Evolutionary conservation across 1,284 basidiomycete genomes (phyloP), one percentile per base, ranked within the genome.

Genomic region (Apiotrichum sp.): DNA sequence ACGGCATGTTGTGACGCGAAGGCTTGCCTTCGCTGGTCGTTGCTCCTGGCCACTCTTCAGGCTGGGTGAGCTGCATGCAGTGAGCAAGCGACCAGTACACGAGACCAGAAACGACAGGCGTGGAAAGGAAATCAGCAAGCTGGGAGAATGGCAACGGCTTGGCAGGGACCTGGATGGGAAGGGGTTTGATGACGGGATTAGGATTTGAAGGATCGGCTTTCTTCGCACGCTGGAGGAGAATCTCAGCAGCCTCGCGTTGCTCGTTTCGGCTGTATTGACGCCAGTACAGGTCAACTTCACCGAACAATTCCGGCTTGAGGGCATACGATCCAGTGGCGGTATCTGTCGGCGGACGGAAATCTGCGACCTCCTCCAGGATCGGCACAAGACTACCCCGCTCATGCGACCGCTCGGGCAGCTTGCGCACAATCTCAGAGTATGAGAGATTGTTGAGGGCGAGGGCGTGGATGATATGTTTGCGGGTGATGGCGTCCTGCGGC

Each of bases 191-290:
- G 16, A 93, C 84, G 0, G 88, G 85, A 51, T 88, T 84, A 11
- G 58, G 44, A 9, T 57, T 52, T 29, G 55, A 50, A 6, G 77
- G 66, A 35, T 50, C 41, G 10, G 47, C 34, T 70, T 82, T 83
- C 79, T 84, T 85, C 50, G 86, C 69, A 47, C 89, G 80, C 52
- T 81, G 82, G 50, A 84, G 80, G 45, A 98, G 78, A 6, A 89
- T 82, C 36, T 82, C 83, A 65, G 95, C 91, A n/a, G 92, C 93
- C 69, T 93, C 89, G 67, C 97, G 91, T 44, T 93, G 84, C 70
- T 93, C 88, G 75, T 98, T 98, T 35, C 93, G 83, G 10, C 90
- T 88, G 75, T 96, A 98, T 70, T 98, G 93, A 71, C 87, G 90
- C 80, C 95, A 98, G 79, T 93, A 96, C 0, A 93, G 93, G 67